Evolutionary conservation across 495 filamentous ascomycete species (phyloP).

Genomic region (Beverwykella pulmonaria): DNA sequence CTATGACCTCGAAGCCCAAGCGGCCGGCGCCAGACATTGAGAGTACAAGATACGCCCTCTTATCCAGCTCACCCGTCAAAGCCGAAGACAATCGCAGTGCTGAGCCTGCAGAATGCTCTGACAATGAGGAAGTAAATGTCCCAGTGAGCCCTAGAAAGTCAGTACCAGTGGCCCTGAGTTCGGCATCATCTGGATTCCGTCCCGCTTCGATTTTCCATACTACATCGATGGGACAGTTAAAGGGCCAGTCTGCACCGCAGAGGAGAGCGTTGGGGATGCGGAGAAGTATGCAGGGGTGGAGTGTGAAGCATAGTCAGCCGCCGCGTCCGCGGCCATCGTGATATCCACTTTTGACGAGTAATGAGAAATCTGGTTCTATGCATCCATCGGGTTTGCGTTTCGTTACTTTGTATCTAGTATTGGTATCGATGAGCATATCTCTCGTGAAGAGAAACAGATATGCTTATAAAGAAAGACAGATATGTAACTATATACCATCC

Average conservation of each 20-base stretch:
- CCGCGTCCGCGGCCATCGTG: slow-evolving; percentile 21
- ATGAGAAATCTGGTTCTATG: too few species aligned
- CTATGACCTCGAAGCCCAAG: slow-evolving; percentile 32
- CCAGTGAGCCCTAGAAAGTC: slow-evolving; percentile 14
- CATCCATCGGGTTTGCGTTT: too few species aligned
- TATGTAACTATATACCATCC: too few species aligned
- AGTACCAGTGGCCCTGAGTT: neutral
- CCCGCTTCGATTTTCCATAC: slow-evolving; percentile 51
- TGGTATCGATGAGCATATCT: too few species aligned
- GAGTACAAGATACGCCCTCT: slow-evolving; percentile 45
- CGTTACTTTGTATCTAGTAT: too few species aligned
- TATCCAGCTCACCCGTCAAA: slow-evolving; percentile 52
- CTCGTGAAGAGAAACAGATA: too few species aligned
- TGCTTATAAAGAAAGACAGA: too few species aligned
- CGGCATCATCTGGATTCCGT: neutral
- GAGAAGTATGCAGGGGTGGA: slow-evolving; percentile 58
- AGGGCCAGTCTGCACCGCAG: slow-evolving; percentile 43
- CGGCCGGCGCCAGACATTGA: slow-evolving; percentile 18
- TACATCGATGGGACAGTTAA: slow-evolving; percentile 52
- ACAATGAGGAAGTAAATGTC: neutral
- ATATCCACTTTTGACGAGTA: too few species aligned
- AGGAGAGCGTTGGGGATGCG: slow-evolving; percentile 61
- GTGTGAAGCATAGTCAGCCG: slow-evolving; percentile 24
- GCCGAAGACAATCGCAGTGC: slow-evolving; percentile 13
- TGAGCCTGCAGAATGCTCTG: neutral